Evolutionary conservation across 345 rosid species (phyloP), one percentile per base, ranked within the genome.

Genomic region (Pugionium dolabratum): DNA sequence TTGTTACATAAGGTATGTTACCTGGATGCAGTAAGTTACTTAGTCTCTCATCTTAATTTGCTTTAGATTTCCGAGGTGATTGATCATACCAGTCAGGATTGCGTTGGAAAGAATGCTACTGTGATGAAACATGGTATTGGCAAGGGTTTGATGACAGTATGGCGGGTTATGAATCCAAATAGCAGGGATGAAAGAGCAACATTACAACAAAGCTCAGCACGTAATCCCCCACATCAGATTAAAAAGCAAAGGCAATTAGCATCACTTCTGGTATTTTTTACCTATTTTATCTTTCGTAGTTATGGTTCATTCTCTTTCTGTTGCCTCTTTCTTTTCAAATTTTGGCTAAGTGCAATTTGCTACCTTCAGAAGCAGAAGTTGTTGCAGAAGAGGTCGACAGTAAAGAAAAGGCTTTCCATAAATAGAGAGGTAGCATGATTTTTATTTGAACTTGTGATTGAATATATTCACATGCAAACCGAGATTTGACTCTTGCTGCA

Each of bases 121-220:
- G 69, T 47, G 56, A 85, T 10, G 78, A 94, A 81, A 67, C 95
- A 94, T 81, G 99, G 97, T 69, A 84, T 88, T n/a, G 99, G 99
- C 27, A 94, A 94, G 75, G 96, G 96, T 43, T 82, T 94, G 80
- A 94, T 94, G 97, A 84, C 95, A 48, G 90, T 79, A 41, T 90
- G 96, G 99, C 78, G 80, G 53, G 85, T 81, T 40, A 79, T 79
- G 70, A 86, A 90, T 79, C 96, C 91, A 49, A 58, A 69, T 36
- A 79, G 84, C 58, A 84, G 87, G 51, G 73, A 54, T 36, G 51
- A 64, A 64, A 59, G 79, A 76, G 65, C 29, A 10, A 29, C 56
- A 50, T 57, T 76, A 64, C 58, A 41, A 52, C 83, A 76, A 73
- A 79, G 70, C 44, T 62, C 41, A n/a, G 51, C 66, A 44, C 43